Evolutionary conservation across 805 yeast genomes (phyloP).

Genomic region (Lipomyces sp.): DNA sequence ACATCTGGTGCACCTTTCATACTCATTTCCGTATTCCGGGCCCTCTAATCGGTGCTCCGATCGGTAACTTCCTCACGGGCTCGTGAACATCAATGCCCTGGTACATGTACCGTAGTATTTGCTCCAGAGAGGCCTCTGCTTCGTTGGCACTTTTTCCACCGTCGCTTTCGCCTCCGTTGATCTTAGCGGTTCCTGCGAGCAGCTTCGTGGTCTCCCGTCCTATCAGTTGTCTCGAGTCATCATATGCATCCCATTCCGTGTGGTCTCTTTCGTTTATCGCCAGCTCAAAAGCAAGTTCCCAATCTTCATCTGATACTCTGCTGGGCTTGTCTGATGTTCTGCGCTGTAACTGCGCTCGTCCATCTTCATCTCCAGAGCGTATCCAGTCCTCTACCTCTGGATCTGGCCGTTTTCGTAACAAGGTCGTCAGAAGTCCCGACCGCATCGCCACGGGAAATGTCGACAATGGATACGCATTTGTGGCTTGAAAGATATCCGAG

Average conservation of each 20-base stretch:
- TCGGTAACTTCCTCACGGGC: constrained; percentile 17
- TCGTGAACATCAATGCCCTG: constrained; percentile 28
- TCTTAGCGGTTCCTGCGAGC: constrained; percentile 31
- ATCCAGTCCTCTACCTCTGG: constrained; percentile 94
- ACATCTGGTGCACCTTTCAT: neutral
- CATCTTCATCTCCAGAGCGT: constrained; percentile 42
- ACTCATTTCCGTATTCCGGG: neutral
- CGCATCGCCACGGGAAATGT: constrained; percentile 82
- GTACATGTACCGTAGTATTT: constrained; percentile 20
- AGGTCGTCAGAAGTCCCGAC: constrained; percentile 76
- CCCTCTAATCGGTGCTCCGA: constrained; percentile 1
- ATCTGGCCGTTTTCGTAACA: constrained; percentile 77
- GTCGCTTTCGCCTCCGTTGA: neutral
- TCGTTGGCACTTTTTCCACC: neutral
- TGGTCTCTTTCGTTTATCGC: neutral
- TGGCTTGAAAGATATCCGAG: constrained; percentile 54
- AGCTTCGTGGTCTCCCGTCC: constrained; percentile 25
- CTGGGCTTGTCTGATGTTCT: neutral
- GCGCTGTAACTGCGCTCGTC: constrained; percentile 30
- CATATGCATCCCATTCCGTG: too few relatives aligned
- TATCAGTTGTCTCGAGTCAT: neutral
- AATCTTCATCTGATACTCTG: neutral
- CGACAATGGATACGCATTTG: constrained; percentile 81
- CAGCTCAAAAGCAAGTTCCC: neutral
- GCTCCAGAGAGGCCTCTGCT: constrained; percentile 19